Evolutionary conservation across 805 yeast species (phyloP).

Genomic region (Metschnikowia chrysomelidarum): DNA sequence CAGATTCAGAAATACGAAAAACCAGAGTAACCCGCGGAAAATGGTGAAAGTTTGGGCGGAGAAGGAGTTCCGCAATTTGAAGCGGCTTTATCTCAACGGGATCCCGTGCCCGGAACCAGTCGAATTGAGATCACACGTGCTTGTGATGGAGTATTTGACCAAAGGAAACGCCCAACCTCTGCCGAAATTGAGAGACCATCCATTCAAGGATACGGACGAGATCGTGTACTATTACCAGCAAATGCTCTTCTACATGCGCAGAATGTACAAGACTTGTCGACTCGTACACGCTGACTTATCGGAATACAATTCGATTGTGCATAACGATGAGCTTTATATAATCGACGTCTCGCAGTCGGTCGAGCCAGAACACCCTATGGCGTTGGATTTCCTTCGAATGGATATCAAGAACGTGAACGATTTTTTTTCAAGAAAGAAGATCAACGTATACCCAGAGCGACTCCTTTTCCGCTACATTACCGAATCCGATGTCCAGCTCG

Average conservation of each 20-base stretch:
- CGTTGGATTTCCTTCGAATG: constrained; percentile 92
- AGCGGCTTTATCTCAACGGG: constrained; percentile 72
- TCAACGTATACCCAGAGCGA: constrained; percentile 78
- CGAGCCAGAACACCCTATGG: constrained; percentile 97
- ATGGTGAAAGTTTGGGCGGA: constrained; percentile 99
- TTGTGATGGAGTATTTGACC: constrained; percentile 89
- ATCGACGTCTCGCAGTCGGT: constrained; percentile 97
- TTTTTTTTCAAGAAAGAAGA: constrained; percentile 70
- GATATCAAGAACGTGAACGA: constrained; percentile 95
- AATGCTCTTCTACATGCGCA: constrained; percentile 79
- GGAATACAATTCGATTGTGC: constrained; percentile 90
- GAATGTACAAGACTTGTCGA: constrained; percentile 83
- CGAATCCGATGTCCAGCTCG: constrained; percentile 41
- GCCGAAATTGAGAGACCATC: constrained; percentile 85
- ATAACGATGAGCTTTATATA: constrained; percentile 71
- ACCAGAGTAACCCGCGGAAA: constrained; percentile 89
- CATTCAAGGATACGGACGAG: constrained; percentile 64
- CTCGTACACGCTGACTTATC: constrained; percentile 95
- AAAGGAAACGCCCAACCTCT: constrained; percentile 85
- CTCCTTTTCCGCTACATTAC: constrained; percentile 75
- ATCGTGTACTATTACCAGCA: constrained; percentile 68
- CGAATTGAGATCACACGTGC: constrained; percentile 82
- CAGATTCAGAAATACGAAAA: constrained; percentile 81
- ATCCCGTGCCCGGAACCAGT: constrained; percentile 94
- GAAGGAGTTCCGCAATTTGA: constrained; percentile 91